Base-by-base conservation (phyloP, 1,284 basidiomycete genomes). In the Microbotryomycetes sp. region DNA sequence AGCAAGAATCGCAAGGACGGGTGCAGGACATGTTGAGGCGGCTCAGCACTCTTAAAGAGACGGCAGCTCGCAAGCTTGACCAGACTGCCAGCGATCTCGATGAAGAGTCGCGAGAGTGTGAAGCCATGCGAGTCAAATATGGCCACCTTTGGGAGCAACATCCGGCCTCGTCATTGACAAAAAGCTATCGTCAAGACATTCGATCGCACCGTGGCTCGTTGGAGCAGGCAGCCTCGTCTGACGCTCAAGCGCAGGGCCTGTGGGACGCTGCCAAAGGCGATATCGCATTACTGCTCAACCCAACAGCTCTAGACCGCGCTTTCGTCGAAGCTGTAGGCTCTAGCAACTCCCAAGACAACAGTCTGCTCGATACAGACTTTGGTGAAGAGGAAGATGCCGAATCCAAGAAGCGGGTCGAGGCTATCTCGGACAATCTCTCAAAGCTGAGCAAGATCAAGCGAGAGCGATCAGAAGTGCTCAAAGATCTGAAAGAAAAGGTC, bases 401-500 rank as follows among this genome's bases (percentile, higher is more conserved):
- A 61, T 85, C 91, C 72, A 80, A 82, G 56, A 78, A 78, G 14
- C 85, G 83, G 72, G 86, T 92, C 49, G 79, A 80, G 1, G 86
- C 89, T 67, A 87, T 93, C 55, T 85, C 88, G 63, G 88, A 92
- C 64, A 78, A 84, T 47, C 75, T 94, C 5, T 85, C 84, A 26
- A 79, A 84, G 64, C 74, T 94, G 57, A 86, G 84, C 76, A 88
- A 91, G 79, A 87, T 96, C 68, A 81, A 86, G 49, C 83, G 84
- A 60, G 93, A 97, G 76, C 81, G 94, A 45, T 83, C 82, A 23
- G 89, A 92, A 64, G 86, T 92, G 0, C 78, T 98, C 52, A 90
- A 89, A 74, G 92, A 97, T 74, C 80, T 98, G 53, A 97, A 97
- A 75, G 91, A 96, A 52, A 92, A 90, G 82, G 89, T 88, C 54